These are phyloP conservation scores for Citrus inodora DNA, from an alignment of 345 rosid genomes.

Conservation along the genomic window DNA sequence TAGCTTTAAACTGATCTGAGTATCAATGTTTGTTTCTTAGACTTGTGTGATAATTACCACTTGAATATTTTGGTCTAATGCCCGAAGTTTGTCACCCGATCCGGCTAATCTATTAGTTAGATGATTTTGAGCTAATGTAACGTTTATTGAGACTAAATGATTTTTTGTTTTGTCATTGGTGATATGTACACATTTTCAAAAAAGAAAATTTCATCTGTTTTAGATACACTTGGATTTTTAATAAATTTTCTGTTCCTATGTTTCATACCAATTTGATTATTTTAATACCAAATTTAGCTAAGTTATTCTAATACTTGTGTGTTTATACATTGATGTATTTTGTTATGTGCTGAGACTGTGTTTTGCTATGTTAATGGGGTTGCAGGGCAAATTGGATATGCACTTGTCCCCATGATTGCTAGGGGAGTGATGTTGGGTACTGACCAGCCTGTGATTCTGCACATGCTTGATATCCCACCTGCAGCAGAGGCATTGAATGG, in stretches of 20 bases:
- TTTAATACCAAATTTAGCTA: not conserved
- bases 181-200: not conserved
- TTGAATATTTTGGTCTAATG: not conserved
- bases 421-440: slow-evolving; percentile 96
- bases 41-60: not conserved
- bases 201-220: not conserved
- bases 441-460: slow-evolving; percentile 98
- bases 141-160: not conserved
- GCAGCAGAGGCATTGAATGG: slow-evolving; percentile 98
- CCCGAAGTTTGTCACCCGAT: not conserved
- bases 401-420: slow-evolving; percentile 99
- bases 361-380: slow-evolving; percentile 1
- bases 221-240: not conserved
- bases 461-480: slow-evolving; percentile 97
- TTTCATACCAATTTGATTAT: not conserved
- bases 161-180: not conserved
- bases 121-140: not conserved
- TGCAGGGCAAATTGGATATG: slow-evolving; percentile 99
- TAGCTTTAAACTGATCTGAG: not conserved
- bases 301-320: not conserved
- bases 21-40: not conserved
- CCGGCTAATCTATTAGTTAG: not conserved
- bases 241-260: no score
- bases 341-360: not conserved
- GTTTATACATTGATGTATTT: not conserved